phyloP scores from a whole-genome alignment of 164 flowering plant species.

The Taxillus chinensis region DNA sequence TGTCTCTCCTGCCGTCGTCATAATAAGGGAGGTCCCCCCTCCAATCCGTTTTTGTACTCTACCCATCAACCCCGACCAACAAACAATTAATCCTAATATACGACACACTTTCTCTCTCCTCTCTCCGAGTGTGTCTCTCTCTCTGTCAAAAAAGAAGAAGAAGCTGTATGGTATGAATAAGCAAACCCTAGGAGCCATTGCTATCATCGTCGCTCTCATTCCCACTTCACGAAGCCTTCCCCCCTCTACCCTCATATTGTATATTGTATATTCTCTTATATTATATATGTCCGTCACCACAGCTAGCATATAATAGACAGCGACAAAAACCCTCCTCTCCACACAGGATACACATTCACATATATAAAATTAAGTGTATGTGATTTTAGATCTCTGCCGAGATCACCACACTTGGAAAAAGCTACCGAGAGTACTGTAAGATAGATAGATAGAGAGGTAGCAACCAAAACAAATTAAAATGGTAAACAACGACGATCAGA shows the following conservation, averaged over 20 bases:
- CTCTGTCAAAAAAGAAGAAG: slow-evolving; percentile 9
- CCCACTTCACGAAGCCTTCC: slow-evolving; percentile 40
- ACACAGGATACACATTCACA: background rate
- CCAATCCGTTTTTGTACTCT: slow-evolving; percentile 72
- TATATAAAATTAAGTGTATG: no score
- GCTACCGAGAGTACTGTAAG: no score
- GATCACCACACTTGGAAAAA: no score
- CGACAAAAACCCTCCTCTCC: background rate
- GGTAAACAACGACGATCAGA: slow-evolving; percentile 7
- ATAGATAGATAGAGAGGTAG: no score
- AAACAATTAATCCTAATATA: background rate
- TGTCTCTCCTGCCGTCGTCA: background rate
- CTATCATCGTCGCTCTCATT: slow-evolving; percentile 43
- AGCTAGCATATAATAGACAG: background rate
- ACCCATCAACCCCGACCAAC: slow-evolving; percentile 50
- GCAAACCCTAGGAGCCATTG: slow-evolving; percentile 49
- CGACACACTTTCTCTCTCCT: slow-evolving; percentile 9
- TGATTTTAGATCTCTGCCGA: no score
- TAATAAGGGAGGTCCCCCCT: slow-evolving; percentile 39
- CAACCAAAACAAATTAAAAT: background rate
- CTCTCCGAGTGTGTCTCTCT: slow-evolving; percentile 5
- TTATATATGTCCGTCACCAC: slow-evolving; percentile 4
- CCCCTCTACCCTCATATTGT: slow-evolving; percentile 5
- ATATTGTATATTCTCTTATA: slow-evolving; percentile 6
- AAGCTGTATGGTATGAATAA: slow-evolving; percentile 27